Conservation (phyloP, 192 early-diverging fungal species). For the Coemansia sp. region DNA sequence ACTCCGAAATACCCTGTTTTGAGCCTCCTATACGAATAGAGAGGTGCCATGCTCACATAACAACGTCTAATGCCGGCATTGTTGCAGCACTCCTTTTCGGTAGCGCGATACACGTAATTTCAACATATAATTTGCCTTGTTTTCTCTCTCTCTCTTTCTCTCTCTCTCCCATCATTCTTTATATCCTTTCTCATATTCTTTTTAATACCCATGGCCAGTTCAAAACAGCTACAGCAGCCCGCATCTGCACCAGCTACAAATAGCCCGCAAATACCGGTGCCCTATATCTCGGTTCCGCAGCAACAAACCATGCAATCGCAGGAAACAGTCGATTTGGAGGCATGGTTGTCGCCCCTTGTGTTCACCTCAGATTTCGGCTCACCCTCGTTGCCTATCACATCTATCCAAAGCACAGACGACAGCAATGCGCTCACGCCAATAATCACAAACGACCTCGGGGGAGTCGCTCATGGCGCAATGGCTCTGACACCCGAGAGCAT, state of each 20-base stretch:
- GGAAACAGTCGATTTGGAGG: neutral
- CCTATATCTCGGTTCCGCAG: neutral
- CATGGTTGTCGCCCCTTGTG: neutral
- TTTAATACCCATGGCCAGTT: neutral
- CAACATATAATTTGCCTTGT: no score
- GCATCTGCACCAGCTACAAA: neutral
- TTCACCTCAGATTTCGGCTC: neutral
- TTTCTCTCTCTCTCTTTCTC: neutral
- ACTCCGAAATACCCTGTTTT: neutral
- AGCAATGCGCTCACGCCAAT: neutral
- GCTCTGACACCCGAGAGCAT: neutral
- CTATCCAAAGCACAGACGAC: neutral
- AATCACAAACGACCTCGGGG: neutral
- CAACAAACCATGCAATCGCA: neutral
- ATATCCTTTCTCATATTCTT: neutral
- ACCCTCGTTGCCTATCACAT: neutral
- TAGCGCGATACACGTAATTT: neutral
- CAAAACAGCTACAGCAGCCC: neutral
- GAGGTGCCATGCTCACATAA: neutral
- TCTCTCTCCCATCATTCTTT: neutral
- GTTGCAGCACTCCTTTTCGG: neutral
- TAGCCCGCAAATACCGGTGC: neutral
- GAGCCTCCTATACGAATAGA: neutral
- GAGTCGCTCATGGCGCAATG: neutral
- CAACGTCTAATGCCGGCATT: neutral